Percentiles rank a stretch among this genome's conserved stretches.
Evolutionary conservation across 306 rosid genomes (phyloP).

Genomic region (Gastrolobium bilobum): DNA sequence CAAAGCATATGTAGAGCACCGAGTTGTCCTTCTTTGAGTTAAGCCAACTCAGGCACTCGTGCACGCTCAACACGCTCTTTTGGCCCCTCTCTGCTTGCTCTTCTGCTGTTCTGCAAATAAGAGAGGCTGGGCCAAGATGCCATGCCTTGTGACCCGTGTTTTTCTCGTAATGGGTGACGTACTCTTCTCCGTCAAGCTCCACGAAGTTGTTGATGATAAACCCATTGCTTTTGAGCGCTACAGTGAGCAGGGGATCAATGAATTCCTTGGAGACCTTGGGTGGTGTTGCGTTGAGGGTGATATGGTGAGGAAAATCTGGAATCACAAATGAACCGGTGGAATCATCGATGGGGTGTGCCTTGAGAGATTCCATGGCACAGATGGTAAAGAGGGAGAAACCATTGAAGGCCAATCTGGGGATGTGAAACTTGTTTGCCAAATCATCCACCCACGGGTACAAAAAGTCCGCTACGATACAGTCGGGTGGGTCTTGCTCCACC

Average conservation of each 20-base stretch:
- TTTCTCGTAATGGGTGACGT: conserved; percentile 39
- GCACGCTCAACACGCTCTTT: conserved; percentile 4
- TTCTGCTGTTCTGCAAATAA: neutral
- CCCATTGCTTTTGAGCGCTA: conserved; percentile 47
- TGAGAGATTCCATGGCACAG: conserved; percentile 29
- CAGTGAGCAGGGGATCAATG: neutral
- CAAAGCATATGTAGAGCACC: conserved; percentile 46
- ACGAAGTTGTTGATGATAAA: conserved; percentile 44
- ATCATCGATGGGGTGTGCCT: neutral
- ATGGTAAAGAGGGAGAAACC: conserved; percentile 29
- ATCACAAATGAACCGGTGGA: neutral
- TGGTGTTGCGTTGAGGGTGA: conserved; percentile 40
- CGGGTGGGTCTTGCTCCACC: conserved; percentile 38
- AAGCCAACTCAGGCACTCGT: conserved; percentile 45
- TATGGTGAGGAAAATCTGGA: conserved; percentile 42
- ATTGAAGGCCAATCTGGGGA: conserved; percentile 51
- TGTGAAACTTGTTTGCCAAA: conserved; percentile 31
- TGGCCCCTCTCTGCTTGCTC: conserved; percentile 43
- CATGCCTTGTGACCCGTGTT: conserved; percentile 32
- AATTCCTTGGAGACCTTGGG: neutral
- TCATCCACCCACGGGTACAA: conserved; percentile 47
- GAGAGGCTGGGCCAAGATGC: conserved; percentile 52
- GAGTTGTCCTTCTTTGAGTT: conserved; percentile 35
- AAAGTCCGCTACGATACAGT: conserved; percentile 42
- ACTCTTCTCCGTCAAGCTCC: conserved; percentile 49